These are phyloP conservation scores for Pythium periplocum DNA, from an alignment of 352 stramenopile genomes.

Conservation along the genomic window DNA sequence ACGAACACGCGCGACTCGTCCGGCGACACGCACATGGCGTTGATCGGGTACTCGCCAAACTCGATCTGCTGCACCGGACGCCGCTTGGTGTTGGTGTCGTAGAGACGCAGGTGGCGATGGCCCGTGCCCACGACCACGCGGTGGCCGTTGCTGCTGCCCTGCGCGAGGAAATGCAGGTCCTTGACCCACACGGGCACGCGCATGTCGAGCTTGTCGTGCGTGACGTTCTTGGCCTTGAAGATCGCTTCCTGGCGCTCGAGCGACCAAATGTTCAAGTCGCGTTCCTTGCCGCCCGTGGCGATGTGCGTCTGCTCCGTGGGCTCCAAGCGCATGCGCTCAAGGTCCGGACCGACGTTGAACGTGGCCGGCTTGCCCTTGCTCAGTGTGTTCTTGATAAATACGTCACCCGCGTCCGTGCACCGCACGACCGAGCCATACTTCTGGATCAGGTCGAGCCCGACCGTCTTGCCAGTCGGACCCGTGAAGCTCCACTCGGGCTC, in stretches of 20 bases:
- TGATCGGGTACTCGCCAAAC: slow-evolving; percentile 71
- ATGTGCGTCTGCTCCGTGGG: slow-evolving; percentile 43
- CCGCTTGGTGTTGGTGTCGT: slow-evolving; percentile 86
- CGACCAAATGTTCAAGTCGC: slow-evolving; percentile 76
- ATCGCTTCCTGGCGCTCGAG: slow-evolving; percentile 69
- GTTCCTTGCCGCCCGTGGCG: slow-evolving; percentile 77
- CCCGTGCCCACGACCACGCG: slow-evolving; percentile 70
- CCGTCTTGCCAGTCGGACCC: slow-evolving; percentile 15
- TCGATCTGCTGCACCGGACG: slow-evolving; percentile 65
- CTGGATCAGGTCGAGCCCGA: slow-evolving; percentile 53
- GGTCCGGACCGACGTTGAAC: slow-evolving; percentile 48
- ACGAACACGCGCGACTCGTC: slow-evolving; percentile 79
- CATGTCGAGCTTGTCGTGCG: slow-evolving; percentile 85
- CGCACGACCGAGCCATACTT: slow-evolving; percentile 66
- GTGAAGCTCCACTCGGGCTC: slow-evolving; percentile 47
- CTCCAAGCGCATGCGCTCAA: slow-evolving; percentile 58
- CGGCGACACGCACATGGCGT: slow-evolving; percentile 61
- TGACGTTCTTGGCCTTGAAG: slow-evolving; percentile 86
- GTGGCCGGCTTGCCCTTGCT: slow-evolving; percentile 29
- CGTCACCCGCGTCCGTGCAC: slow-evolving; percentile 49
- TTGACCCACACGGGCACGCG: slow-evolving; percentile 88
- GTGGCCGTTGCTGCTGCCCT: slow-evolving; percentile 60
- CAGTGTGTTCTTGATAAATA: slow-evolving; percentile 47
- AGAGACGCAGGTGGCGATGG: slow-evolving; percentile 78
- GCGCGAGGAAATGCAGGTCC: slow-evolving; percentile 60